phyloP scores from a whole-genome alignment of 805 yeast species.

The Schizosaccharomyces osmophilus region DNA sequence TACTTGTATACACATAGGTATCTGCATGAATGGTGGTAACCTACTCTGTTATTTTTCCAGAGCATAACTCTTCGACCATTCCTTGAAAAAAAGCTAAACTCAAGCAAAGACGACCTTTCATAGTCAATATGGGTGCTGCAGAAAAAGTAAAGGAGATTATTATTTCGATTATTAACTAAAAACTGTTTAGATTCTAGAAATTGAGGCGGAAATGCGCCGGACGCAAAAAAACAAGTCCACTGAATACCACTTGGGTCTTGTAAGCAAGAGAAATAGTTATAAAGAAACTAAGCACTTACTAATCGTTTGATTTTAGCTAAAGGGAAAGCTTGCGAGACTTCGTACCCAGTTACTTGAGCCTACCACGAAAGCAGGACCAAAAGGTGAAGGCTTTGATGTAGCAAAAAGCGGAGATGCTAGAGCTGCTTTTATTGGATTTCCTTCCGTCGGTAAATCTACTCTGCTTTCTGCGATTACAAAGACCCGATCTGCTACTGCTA shows the following conservation, averaged over 20 bases:
- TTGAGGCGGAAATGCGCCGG: slow-evolving; percentile 54
- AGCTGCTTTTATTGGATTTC: slow-evolving; percentile 85
- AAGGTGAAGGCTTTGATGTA: slow-evolving; percentile 73
- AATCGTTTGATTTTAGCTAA: slow-evolving; percentile 17
- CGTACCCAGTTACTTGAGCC: slow-evolving; percentile 83
- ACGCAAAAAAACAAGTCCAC: slow-evolving; percentile 97
- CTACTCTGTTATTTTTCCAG: too few relatives aligned
- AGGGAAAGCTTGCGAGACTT: slow-evolving; percentile 73
- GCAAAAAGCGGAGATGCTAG: slow-evolving; percentile 91
- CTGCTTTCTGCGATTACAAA: slow-evolving; percentile 70
- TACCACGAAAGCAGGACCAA: slow-evolving; percentile 42
- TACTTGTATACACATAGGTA: too few relatives aligned
- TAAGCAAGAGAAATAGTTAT: background rate
- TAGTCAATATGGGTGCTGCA: background rate
- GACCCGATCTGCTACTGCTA: slow-evolving; percentile 22
- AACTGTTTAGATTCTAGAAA: background rate
- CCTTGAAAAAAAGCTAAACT: background rate
- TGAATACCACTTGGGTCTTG: slow-evolving; percentile 62
- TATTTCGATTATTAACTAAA: background rate
- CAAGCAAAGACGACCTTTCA: too few relatives aligned
- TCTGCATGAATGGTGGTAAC: too few relatives aligned
- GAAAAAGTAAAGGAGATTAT: background rate
- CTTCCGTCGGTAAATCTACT: slow-evolving; percentile 92
- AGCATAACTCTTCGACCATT: too few relatives aligned
- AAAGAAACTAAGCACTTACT: background rate